A percentile compares a stretch with the other conserved stretches of the same genome.
phyloP scores from a whole-genome alignment of 176 grass and related monocot genomes.

The Zoysia japonica region DNA sequence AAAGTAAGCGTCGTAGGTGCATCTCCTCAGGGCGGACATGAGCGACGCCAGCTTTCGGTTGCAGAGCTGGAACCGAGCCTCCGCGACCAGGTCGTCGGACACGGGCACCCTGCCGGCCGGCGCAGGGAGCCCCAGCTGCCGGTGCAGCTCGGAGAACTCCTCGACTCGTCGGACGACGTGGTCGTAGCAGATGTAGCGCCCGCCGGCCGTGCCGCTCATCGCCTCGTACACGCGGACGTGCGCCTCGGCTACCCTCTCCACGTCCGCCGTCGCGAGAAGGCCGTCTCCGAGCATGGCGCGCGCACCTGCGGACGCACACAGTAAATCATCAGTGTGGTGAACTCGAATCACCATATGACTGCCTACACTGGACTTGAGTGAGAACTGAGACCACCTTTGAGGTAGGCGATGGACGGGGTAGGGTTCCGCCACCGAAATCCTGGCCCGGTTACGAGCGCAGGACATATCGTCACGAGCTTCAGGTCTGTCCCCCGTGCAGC shows the following conservation, averaged over 20 bases:
- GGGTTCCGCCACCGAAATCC: slow-evolving; percentile 83
- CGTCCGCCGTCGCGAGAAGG: slow-evolving; percentile 69
- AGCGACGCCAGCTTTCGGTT: slow-evolving; percentile 77
- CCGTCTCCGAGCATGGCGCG: slow-evolving; percentile 69
- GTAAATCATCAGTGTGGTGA: neutral
- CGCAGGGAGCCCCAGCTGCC: slow-evolving; percentile 68
- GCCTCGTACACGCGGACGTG: slow-evolving; percentile 86
- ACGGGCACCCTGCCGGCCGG: neutral
- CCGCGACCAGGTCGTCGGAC: neutral
- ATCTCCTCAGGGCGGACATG: slow-evolving; percentile 63
- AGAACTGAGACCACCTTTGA: slow-evolving; percentile 57
- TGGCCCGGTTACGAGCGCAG: slow-evolving; percentile 73
- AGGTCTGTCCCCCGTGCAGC: slow-evolving; percentile 80
- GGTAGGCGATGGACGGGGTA: slow-evolving; percentile 85
- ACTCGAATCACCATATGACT: neutral
- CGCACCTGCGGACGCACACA: slow-evolving; percentile 50
- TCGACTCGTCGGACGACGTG: slow-evolving; percentile 62
- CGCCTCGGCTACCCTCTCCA: slow-evolving; percentile 75
- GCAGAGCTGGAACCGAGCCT: slow-evolving; percentile 67
- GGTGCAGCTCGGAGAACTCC: slow-evolving; percentile 73
- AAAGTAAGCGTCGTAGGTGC: slow-evolving; percentile 71
- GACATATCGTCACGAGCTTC: slow-evolving; percentile 82
- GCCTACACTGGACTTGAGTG: neutral
- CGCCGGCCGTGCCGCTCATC: slow-evolving; percentile 77
- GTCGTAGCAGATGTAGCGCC: slow-evolving; percentile 91